Percentiles rank a stretch among this genome's conserved stretches.
Conservation (phyloP, 2,329 filamentous ascomycete genomes). For the Mycosphaerelloides madeirae region DNA sequence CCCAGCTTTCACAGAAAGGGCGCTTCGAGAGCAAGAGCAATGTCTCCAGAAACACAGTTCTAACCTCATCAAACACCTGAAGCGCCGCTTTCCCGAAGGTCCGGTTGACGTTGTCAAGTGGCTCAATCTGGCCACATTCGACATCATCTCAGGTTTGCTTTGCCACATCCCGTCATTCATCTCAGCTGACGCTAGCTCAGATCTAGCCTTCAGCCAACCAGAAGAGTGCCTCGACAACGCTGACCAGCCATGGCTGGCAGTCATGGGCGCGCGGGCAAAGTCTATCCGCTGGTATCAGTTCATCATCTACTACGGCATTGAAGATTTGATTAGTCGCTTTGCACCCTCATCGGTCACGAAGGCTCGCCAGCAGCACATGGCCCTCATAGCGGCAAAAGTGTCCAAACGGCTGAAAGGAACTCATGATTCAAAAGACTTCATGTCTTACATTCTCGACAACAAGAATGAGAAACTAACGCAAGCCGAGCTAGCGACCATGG, state of each 20-base stretch:
- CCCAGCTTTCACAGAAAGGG: too few species aligned
- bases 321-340: background rate
- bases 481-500: too few species aligned
- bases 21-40: too few species aligned
- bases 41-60: too few species aligned
- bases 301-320: conserved; percentile 5
- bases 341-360: conserved; percentile 3
- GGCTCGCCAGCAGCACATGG: conserved; percentile 5
- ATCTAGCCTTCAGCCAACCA: conserved; percentile 5
- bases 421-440: conserved; percentile 4
- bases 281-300: conserved; percentile 7
- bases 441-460: too few species aligned
- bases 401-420: conserved; percentile 1
- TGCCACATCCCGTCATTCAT: background rate
- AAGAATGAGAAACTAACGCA: too few species aligned
- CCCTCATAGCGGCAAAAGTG: conserved; percentile 2
- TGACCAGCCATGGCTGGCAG: conserved; percentile 4
- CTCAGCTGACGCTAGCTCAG: too few species aligned
- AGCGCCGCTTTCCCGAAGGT: too few species aligned
- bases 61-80: too few species aligned
- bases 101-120: too few species aligned
- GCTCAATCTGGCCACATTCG: conserved; percentile 7
- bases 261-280: conserved; percentile 6
- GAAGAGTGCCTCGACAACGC: conserved; percentile 7
- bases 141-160: conserved; percentile 5